Evolutionary conservation across 108 stramenopile species (phyloP).

Genomic region (Discostella stelligeroides): DNA sequence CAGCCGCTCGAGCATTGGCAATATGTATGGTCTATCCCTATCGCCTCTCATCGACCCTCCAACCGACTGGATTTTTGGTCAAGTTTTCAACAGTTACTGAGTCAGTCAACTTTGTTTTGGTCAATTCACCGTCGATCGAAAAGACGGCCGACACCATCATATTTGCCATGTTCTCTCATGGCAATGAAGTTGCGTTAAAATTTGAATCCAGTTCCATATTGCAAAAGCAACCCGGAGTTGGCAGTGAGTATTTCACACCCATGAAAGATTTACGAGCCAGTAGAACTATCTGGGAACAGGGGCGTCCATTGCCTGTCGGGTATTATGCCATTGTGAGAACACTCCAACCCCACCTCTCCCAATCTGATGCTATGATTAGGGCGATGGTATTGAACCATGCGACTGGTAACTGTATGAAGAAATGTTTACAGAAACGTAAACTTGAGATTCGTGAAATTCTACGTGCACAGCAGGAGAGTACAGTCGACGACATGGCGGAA

Average conservation of each 20-base stretch:
- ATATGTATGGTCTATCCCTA: constrained; percentile 59
- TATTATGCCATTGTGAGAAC: no score
- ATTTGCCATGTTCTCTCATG: constrained; percentile 55
- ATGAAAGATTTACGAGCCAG: no score
- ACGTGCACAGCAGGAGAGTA: constrained; percentile 27
- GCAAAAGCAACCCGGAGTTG: no score
- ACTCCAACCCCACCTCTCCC: no score
- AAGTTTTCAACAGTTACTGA: constrained; percentile 29
- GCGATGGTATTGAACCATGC: no score
- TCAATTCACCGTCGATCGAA: constrained; percentile 38
- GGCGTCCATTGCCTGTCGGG: no score
- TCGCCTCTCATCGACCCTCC: constrained; percentile 3
- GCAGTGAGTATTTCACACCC: constrained; percentile 63
- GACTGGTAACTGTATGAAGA: no score
- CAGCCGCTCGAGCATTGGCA: constrained; percentile 58
- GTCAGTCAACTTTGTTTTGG: constrained; percentile 56
- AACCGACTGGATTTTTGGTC: constrained; percentile 16
- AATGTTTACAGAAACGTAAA: no score
- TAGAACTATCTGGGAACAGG: no score
- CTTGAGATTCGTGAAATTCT: no score
- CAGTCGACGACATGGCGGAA: constrained; percentile 20
- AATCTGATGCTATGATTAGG: no score
- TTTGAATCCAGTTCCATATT: constrained; percentile 29
- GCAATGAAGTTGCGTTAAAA: constrained; percentile 53
- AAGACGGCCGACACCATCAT: constrained; percentile 50